Base-by-base conservation (phyloP, 768 basidiomycete species). In the Mycena venus region DNA sequence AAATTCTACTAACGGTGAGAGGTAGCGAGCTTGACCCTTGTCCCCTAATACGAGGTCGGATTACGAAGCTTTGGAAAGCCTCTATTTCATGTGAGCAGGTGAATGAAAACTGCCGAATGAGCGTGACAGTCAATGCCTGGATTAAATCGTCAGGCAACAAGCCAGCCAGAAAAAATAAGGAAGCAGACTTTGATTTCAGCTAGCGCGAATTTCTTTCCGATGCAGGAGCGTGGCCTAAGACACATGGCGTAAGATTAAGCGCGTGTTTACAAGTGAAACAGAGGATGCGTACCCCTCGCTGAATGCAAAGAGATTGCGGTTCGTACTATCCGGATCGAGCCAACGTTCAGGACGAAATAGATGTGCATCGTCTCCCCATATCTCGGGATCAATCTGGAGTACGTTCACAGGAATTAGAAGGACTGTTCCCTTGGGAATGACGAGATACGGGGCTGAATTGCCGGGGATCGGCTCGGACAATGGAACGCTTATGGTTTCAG, bases 21-120 rank as follows among this genome's bases (percentile, higher is more conserved):
- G 92, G 91, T 47, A 93, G 86, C 15, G 90, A 91, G 74, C 91
- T 92, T 12, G 84, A 80, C 0, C 83, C 84, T 75, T 91, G 83
- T 55, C 91, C 90, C 75, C 83, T 83, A 68, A 93, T 79, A 38
- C 91, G 87, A 40, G 92, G 90, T 19, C 91, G 88, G 63, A 93
- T 86, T 15, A 93, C 91, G 72, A 92, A 92, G 64, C 91, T 91
- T 76, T 91, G 90, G 80, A 92, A 92, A 27, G 90, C 79, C 76
- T 92, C 91, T 58, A 92, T 91, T 40, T 91, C 84, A 61, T 84
- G 77, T 25, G 84, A 79, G 73, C 89, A 90, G 4, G 85, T 82
- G 77, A 92, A 91, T 10, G 87, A 85, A 78, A 91, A 93, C 38
- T 88, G 87, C 36, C 84, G 87, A 76, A 92, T 79, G 38, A 93